Percentiles rank a stretch among this genome's conserved stretches.
Evolutionary conservation across 2,329 filamentous ascomycete species (phyloP).

Genomic region (Aspergillus uvarum): DNA sequence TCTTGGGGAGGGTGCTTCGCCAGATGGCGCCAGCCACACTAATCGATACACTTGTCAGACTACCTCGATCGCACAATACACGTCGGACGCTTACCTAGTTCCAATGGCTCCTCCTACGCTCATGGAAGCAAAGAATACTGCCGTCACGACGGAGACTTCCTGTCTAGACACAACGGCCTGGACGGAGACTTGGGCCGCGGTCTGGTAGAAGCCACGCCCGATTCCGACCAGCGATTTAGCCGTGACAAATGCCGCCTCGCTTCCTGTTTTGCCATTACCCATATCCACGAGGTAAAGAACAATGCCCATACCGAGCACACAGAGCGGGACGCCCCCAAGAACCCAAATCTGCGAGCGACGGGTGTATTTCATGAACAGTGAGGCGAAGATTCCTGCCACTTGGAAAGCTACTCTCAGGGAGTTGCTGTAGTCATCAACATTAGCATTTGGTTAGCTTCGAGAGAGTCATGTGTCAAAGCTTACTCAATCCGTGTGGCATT

Average conservation of each 20-base stretch:
- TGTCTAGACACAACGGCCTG: conserved; percentile 36
- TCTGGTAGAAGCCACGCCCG: conserved; percentile 38
- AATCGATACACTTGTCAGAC: neutral
- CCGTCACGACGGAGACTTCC: conserved; percentile 41
- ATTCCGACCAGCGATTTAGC: conserved; percentile 36
- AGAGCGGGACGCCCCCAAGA: conserved; percentile 33
- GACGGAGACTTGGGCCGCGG: conserved; percentile 36
- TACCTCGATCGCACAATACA: neutral
- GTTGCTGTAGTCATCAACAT: conserved; percentile 24
- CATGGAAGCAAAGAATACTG: conserved; percentile 39
- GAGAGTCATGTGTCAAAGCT: neutral
- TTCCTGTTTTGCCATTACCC: conserved; percentile 26
- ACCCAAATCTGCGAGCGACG: conserved; percentile 38
- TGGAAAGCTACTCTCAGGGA: conserved; percentile 38
- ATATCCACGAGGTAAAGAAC: conserved; percentile 27
- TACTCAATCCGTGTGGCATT: conserved; percentile 33
- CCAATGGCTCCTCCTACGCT: conserved; percentile 34
- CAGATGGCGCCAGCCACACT: conserved; percentile 41
- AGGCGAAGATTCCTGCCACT: conserved; percentile 37
- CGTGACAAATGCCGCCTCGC: conserved; percentile 37
- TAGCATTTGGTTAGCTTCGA: neutral
- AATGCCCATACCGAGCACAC: conserved; percentile 37
- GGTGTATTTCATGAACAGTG: conserved; percentile 39
- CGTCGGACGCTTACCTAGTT: conserved; percentile 25
- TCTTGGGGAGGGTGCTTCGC: conserved; percentile 26